These are phyloP conservation scores for Fagopyrum esculentum DNA, from an alignment of 148 eudicot species.

Conservation along the genomic window DNA sequence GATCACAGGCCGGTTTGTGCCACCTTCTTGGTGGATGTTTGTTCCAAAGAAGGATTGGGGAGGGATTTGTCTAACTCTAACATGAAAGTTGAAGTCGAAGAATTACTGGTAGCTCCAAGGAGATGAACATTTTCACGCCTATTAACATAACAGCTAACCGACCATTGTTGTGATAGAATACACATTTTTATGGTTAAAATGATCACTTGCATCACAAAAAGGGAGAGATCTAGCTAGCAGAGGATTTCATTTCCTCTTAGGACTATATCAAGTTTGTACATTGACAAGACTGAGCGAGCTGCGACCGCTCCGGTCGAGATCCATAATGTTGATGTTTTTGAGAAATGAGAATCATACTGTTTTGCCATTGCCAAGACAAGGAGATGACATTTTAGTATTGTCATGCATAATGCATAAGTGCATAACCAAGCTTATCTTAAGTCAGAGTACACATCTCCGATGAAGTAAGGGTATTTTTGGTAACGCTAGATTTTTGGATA, in stretches of 20 bases:
- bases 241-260: neutral
- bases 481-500: too few relatives aligned
- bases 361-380: too few relatives aligned
- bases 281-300: neutral
- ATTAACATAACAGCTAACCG: neutral
- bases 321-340: too few relatives aligned
- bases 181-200: neutral
- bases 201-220: neutral
- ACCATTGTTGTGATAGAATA: neutral
- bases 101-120: slow-evolving; percentile 15
- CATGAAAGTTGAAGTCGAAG: slow-evolving; percentile 32
- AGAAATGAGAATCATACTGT: too few relatives aligned
- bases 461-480: too few relatives aligned
- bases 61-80: slow-evolving; percentile 7
- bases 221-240: neutral
- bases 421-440: too few relatives aligned
- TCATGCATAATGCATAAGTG: too few relatives aligned
- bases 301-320: too few relatives aligned
- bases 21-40: slow-evolving; percentile 35
- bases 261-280: neutral
- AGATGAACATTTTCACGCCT: neutral
- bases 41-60: slow-evolving; percentile 11
- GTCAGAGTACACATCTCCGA: too few relatives aligned
- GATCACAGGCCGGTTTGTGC: slow-evolving; percentile 78
- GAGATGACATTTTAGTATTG: too few relatives aligned